These are phyloP conservation scores for Salvia splendens DNA, from an alignment of 257 asterid species.

Conservation along the genomic window DNA sequence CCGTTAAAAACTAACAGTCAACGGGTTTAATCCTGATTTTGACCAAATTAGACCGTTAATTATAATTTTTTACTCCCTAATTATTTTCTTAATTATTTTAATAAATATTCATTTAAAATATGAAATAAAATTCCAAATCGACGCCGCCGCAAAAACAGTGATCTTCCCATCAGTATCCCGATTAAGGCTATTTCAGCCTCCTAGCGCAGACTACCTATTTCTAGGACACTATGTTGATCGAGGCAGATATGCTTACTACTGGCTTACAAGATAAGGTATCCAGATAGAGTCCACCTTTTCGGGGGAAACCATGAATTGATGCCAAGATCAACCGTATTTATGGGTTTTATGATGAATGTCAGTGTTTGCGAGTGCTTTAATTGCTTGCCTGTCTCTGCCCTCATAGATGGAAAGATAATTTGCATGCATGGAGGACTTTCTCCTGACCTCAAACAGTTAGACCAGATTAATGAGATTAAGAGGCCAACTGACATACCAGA, in stretches of 20 bases:
- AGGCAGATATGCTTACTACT: conserved; percentile 81
- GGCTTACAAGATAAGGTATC: conserved; percentile 73
- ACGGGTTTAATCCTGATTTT: no score
- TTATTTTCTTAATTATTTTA: no score
- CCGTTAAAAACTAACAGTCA: no score
- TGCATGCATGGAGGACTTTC: conserved; percentile 89
- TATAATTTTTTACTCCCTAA: no score
- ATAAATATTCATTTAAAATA: no score
- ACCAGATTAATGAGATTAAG: conserved; percentile 56
- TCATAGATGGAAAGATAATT: conserved; percentile 69
- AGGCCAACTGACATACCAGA: conserved; percentile 73
- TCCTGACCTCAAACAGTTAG: conserved; percentile 52
- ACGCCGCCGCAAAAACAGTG: no score
- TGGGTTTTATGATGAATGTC: conserved; percentile 81
- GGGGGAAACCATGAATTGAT: conserved; percentile 81
- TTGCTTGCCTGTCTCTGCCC: conserved; percentile 73
- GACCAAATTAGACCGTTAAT: no score
- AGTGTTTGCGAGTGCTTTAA: conserved; percentile 77
- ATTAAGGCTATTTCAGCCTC: conserved; percentile 74
- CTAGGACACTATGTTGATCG: conserved; percentile 84
- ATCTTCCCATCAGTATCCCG: conserved; percentile 79
- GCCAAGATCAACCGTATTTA: conserved; percentile 77
- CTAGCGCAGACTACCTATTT: conserved; percentile 64
- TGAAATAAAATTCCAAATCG: no score
- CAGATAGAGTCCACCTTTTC: conserved; percentile 61